Evolutionary conservation across 345 rosid genomes (phyloP).

Genomic region (thale cress (Arabidopsis thaliana)): DNA sequence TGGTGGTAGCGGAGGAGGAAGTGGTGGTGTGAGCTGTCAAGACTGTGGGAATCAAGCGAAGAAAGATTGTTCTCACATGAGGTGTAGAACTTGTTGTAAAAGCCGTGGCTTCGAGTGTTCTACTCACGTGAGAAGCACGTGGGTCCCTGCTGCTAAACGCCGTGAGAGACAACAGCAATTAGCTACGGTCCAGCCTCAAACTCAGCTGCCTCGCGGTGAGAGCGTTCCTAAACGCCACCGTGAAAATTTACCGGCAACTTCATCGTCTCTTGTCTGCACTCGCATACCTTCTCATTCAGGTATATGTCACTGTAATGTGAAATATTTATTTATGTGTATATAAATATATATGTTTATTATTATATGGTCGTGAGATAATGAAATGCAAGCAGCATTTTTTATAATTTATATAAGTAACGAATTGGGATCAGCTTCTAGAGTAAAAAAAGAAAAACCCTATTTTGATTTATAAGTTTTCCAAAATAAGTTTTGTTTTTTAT

Average conservation of each 20-base stretch:
- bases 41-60: constrained; percentile 95
- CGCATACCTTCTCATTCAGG: constrained; percentile 62
- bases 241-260: constrained; percentile 45
- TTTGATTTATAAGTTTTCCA: constrained; percentile 2
- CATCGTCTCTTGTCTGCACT: constrained; percentile 59
- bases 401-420: not conserved
- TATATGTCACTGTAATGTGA: constrained; percentile 38
- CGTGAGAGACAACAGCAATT: constrained; percentile 66
- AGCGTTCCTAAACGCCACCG: constrained; percentile 55
- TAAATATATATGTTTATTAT: not conserved
- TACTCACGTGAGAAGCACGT: constrained; percentile 87
- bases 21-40: constrained; percentile 62
- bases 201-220: constrained; percentile 40
- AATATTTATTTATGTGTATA: not conserved
- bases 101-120: constrained; percentile 80
- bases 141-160: constrained; percentile 90
- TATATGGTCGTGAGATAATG: not conserved
- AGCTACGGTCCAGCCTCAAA: constrained; percentile 50
- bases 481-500: not conserved
- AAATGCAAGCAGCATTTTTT: constrained; percentile 23
- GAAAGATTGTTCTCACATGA: constrained; percentile 74
- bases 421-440: constrained; percentile 14
- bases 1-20: constrained; percentile 29
- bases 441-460: constrained; percentile 3
- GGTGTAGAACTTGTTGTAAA: constrained; percentile 91